phyloP scores from a whole-genome alignment of 1,284 basidiomycete species.

The Anthracocystis panici-leucophaei region DNA sequence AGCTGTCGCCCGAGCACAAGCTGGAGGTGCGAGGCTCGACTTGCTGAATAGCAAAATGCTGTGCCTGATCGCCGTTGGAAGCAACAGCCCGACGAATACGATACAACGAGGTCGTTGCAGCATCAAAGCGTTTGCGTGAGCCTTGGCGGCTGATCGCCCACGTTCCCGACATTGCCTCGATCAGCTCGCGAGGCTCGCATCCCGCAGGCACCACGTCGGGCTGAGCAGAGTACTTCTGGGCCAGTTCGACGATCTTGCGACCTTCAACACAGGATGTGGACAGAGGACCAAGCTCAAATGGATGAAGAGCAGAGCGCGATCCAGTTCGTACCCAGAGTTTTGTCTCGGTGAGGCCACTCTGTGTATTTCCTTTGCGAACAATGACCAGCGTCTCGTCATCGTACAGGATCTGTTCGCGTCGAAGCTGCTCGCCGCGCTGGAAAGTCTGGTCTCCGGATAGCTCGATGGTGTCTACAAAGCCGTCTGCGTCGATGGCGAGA shows the following conservation, averaged over 20 bases:
- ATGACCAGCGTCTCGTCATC: slow-evolving; percentile 54
- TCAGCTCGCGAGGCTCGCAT: slow-evolving; percentile 47
- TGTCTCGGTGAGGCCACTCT: slow-evolving; percentile 23
- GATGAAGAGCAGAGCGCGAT: slow-evolving; percentile 35
- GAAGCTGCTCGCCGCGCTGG: slow-evolving; percentile 44
- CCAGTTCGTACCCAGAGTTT: slow-evolving; percentile 46
- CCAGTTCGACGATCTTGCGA: slow-evolving; percentile 54
- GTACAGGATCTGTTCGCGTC: slow-evolving; percentile 48
- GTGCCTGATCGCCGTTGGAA: slow-evolving; percentile 9
- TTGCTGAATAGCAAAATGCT: slow-evolving; percentile 54
- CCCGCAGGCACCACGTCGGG: slow-evolving; percentile 45
- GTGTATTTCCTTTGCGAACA: slow-evolving; percentile 38
- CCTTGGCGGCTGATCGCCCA: slow-evolving; percentile 51
- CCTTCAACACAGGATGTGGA: slow-evolving; percentile 49
- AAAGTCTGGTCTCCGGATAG: slow-evolving; percentile 41
- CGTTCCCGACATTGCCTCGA: slow-evolving; percentile 32
- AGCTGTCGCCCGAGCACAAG: slow-evolving; percentile 60
- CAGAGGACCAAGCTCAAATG: slow-evolving; percentile 36
- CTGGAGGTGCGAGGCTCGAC: slow-evolving; percentile 53
- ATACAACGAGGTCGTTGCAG: slow-evolving; percentile 45
- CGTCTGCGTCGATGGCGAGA: slow-evolving; percentile 43
- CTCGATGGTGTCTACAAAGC: slow-evolving; percentile 35
- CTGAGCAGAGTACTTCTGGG: slow-evolving; percentile 45
- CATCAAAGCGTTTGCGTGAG: slow-evolving; percentile 49
- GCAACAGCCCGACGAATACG: slow-evolving; percentile 41